A percentile compares a stretch with the other conserved stretches of the same genome.
Evolutionary conservation across 225 moss, liverwort and hornwort species (phyloP).

Genomic region (Physcomitrellopsis africana): DNA sequence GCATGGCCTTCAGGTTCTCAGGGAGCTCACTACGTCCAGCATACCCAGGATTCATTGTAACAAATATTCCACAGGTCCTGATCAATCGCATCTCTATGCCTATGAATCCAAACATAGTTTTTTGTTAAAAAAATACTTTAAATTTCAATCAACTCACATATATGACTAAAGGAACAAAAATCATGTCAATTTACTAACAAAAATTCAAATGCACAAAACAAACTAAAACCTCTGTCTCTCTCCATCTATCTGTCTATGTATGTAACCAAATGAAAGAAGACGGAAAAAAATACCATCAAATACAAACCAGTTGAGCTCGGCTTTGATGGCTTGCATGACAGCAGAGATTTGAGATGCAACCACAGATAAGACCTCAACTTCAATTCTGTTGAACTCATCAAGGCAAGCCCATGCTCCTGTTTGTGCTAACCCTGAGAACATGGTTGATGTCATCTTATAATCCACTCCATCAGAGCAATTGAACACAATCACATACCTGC

Average conservation of each 20-base stretch:
- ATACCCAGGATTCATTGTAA: constrained; percentile 92
- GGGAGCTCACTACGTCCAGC: constrained; percentile 88
- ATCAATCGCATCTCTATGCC: constrained; percentile 83
- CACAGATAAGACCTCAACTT: constrained; percentile 82
- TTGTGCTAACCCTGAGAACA: constrained; percentile 78
- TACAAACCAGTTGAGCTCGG: constrained; percentile 54
- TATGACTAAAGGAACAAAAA: too few species aligned
- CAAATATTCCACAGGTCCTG: constrained; percentile 83
- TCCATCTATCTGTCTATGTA: too few species aligned
- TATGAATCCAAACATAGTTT: neutral
- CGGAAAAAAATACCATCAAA: constrained; percentile 40
- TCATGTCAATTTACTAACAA: neutral
- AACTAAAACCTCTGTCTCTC: neutral
- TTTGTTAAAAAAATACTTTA: too few species aligned
- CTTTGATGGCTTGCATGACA: constrained; percentile 75
- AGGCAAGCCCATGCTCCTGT: constrained; percentile 87
- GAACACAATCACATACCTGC: constrained; percentile 84
- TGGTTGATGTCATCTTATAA: constrained; percentile 78
- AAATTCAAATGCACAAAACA: neutral
- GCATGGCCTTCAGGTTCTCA: constrained; percentile 85
- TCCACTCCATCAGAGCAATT: constrained; percentile 90
- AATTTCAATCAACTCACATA: too few species aligned
- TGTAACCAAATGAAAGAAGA: neutral
- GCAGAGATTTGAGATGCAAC: constrained; percentile 78
- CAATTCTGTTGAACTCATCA: constrained; percentile 85